Evolutionary conservation across 192 early-diverging fungal genomes (phyloP).

Genomic region (Rhizophagus sp.): DNA sequence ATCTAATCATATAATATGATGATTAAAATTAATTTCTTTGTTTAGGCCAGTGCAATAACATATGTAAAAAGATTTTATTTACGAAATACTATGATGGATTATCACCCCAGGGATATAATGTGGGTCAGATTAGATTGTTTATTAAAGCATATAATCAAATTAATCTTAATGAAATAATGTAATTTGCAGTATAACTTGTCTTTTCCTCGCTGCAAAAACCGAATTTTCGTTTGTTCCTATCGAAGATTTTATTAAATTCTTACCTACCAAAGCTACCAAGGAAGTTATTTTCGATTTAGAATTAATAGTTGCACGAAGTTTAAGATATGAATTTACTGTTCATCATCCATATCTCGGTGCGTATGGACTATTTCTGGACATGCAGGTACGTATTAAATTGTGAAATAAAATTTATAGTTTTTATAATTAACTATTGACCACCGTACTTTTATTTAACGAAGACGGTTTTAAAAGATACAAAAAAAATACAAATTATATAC

Average conservation of each 20-base stretch:
- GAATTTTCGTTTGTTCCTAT: conserved; percentile 74
- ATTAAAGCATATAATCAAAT: neutral
- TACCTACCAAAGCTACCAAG: conserved; percentile 39
- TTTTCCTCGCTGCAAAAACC: conserved; percentile 76
- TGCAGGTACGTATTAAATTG: conserved; percentile 49
- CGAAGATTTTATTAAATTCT: conserved; percentile 64
- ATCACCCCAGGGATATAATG: conserved; percentile 78
- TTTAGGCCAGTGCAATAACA: conserved; percentile 74
- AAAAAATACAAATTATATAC: conserved; percentile 52
- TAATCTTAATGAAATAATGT: neutral
- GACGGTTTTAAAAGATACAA: conserved; percentile 43
- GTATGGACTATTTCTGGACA: conserved; percentile 74
- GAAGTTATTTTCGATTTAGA: conserved; percentile 38
- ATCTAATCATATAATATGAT: no score
- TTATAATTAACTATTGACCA: neutral
- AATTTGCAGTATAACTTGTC: conserved; percentile 58
- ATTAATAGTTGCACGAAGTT: conserved; percentile 67
- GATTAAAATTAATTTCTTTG: neutral
- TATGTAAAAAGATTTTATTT: conserved; percentile 83
- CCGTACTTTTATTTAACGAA: conserved; percentile 31
- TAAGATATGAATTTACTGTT: conserved; percentile 73
- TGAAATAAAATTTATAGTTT: neutral
- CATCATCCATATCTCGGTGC: conserved; percentile 73
- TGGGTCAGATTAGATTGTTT: conserved; percentile 4
- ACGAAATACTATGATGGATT: conserved; percentile 79